Conservation (phyloP, 495 filamentous ascomycete species). For the Aspergillus bridgeri region DNA sequence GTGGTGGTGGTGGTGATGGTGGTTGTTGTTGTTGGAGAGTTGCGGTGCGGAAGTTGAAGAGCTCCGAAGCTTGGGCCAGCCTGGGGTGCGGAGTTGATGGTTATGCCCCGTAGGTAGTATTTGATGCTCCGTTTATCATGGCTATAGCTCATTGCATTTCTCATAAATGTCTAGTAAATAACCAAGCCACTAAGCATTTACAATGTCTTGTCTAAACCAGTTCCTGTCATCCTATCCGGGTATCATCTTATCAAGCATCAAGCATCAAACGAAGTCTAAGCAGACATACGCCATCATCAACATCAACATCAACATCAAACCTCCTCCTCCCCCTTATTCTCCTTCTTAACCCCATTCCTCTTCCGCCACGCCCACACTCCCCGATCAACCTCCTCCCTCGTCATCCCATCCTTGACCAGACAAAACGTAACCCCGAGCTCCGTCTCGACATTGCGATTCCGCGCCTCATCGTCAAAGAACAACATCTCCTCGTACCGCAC, state of each 20-base stretch:
- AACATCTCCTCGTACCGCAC: conserved; percentile 75
- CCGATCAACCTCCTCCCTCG: conserved; percentile 70
- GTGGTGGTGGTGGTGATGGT: too few relatives aligned
- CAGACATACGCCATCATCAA: background rate
- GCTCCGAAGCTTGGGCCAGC: too few relatives aligned
- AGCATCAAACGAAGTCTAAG: too few relatives aligned
- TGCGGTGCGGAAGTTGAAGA: too few relatives aligned
- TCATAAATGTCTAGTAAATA: background rate
- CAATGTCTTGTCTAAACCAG: background rate
- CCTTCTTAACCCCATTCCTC: conserved; percentile 52
- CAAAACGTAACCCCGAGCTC: conserved; percentile 77
- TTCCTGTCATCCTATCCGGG: conserved; percentile 1
- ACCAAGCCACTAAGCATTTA: too few relatives aligned
- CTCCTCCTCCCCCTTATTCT: conserved; percentile 4
- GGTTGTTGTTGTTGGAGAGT: too few relatives aligned
- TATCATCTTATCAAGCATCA: background rate
- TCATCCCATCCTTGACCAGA: conserved; percentile 76
- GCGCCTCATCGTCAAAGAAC: conserved; percentile 91
- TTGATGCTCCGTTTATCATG: too few relatives aligned
- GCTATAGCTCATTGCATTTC: too few relatives aligned
- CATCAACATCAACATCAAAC: background rate
- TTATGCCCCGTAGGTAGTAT: too few relatives aligned
- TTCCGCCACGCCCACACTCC: conserved; percentile 82
- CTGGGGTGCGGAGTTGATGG: too few relatives aligned
- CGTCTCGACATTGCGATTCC: conserved; percentile 82